Evolutionary conservation across 2,329 filamentous ascomycete genomes (phyloP), one percentile per base, ranked within the genome.

Genomic region (Scedosporium apiospermum): DNA sequence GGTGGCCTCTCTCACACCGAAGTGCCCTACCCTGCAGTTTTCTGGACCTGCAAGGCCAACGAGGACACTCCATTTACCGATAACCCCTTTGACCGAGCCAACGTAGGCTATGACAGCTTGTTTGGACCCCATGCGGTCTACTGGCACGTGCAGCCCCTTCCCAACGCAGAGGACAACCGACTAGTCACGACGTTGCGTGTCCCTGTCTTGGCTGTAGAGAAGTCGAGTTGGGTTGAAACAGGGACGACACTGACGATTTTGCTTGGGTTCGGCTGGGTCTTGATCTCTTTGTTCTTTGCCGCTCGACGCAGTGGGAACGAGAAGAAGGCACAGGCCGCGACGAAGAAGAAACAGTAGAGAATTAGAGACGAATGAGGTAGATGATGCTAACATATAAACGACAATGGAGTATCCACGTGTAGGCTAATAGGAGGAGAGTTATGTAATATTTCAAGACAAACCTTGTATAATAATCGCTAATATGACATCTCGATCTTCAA

Each of bases 41-140:
- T 97, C 77, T 97, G 93, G 93, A 91, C 92, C 0, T 98, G 93
- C 70, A 80, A 83, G 6, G 83, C 87, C 0, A 82, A 84, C 9
- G 81, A 85, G 60, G 85, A 82, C 0, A 81, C 80, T 0, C 88
- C 90, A 68, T 90, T 93, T 74, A 74, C 82, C 0, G 82, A 81
- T 4, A 96, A 89, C 69, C 93, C 93, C 0, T 98, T 98, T 73
- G 93, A 97, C 72, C 80, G 90, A 5, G 77, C 81, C n/a, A 85
- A 91, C 70, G 69, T 97, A n/a, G 93, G 92, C 1, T 97, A 93
- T 72, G 93, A 97, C 66, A 84, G 82, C 0, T 74, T 96, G 7
- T 97, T 97, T 72, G 85, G 83, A 1, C 81, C 85, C 0, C 81
- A 84, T 59, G 96, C 91, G 0, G 80, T 90, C 71, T 97, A 96